Conservation (phyloP, 495 filamentous ascomycete genomes). For the Penicillium daleae region DNA sequence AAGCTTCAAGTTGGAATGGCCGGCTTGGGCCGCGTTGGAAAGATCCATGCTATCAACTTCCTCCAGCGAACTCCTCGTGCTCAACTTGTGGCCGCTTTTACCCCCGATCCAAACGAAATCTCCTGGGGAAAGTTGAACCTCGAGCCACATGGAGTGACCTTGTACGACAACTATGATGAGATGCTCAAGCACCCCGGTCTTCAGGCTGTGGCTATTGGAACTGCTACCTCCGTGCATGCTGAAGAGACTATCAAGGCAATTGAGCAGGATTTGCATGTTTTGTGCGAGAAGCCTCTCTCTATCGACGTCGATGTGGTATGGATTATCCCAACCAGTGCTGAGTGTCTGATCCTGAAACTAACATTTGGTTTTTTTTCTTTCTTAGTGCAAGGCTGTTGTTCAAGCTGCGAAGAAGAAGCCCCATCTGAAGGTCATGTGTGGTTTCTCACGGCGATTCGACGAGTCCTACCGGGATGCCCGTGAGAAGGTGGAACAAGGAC, state of each 20-base stretch:
- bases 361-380: neutral
- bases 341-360: neutral
- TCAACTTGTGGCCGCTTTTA: constrained; percentile 52
- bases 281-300: constrained; percentile 56
- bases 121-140: constrained; percentile 47
- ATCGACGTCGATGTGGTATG: constrained; percentile 49
- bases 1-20: constrained; percentile 46
- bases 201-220: constrained; percentile 51
- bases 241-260: constrained; percentile 54
- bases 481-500: constrained; percentile 47
- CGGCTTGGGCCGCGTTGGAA: constrained; percentile 56
- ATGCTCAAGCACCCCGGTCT: constrained; percentile 55
- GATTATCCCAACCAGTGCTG: neutral
- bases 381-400: constrained; percentile 19
- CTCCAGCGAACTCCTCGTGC: constrained; percentile 47
- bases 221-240: constrained; percentile 45
- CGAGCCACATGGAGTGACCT: constrained; percentile 39
- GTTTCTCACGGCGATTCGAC: constrained; percentile 63
- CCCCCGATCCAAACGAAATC: constrained; percentile 44
- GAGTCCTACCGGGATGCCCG: constrained; percentile 57
- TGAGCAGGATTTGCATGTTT: constrained; percentile 48
- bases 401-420: constrained; percentile 28
- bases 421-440: constrained; percentile 62
- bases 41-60: constrained; percentile 52
- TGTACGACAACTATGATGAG: constrained; percentile 50